These are phyloP conservation scores for Achlya hypogyna DNA, from an alignment of 352 stramenopile genomes.

Conservation along the genomic window DNA sequence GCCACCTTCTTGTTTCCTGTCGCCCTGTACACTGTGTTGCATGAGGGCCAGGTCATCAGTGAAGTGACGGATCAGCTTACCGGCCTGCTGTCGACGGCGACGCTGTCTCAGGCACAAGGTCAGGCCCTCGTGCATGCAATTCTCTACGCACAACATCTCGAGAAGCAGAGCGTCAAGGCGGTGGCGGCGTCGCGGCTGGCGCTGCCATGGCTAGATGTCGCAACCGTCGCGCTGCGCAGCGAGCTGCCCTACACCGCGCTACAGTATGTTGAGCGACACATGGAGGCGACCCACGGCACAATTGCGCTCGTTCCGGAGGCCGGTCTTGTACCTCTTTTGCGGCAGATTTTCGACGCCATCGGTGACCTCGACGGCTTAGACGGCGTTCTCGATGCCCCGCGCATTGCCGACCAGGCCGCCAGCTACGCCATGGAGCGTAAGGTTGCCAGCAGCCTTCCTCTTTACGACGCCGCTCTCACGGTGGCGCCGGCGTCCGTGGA, in stretches of 20 bases:
- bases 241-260: constrained; percentile 85
- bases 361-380: constrained; percentile 4
- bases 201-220: constrained; percentile 33
- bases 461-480: neutral
- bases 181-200: neutral
- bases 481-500: neutral
- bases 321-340: neutral
- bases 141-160: constrained; percentile 69
- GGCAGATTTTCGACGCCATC: constrained; percentile 5
- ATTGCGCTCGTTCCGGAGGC: constrained; percentile 21
- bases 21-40: constrained; percentile 32
- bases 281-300: constrained; percentile 48
- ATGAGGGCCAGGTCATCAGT: constrained; percentile 4
- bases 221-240: constrained; percentile 45
- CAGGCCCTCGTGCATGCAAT: constrained; percentile 71
- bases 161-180: constrained; percentile 33
- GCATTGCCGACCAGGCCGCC: constrained; percentile 6
- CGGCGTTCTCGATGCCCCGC: constrained; percentile 12
- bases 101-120: constrained; percentile 34
- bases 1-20: constrained; percentile 74
- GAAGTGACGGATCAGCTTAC: neutral
- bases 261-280: constrained; percentile 85
- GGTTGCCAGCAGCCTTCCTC: neutral
- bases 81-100: neutral
- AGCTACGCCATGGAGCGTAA: constrained; percentile 8